phyloP scores from a whole-genome alignment of 2,329 filamentous ascomycete genomes.

The Clarireedia homoeocarpa region DNA sequence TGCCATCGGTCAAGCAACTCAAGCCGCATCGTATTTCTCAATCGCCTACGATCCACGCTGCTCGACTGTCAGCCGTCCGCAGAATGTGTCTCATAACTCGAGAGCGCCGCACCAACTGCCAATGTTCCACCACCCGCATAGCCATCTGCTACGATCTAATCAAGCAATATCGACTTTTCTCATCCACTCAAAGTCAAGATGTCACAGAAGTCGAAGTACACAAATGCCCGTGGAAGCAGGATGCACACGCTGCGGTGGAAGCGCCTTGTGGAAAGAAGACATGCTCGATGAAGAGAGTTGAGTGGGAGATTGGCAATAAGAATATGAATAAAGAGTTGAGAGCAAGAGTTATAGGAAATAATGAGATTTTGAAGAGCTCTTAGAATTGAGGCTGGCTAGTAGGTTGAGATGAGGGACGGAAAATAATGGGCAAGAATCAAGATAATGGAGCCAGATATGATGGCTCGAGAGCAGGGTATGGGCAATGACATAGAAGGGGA shows the following conservation, averaged over 20 bases:
- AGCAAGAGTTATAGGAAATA: background rate
- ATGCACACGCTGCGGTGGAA: background rate
- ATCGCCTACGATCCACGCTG: too few relatives aligned
- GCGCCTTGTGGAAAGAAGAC: background rate
- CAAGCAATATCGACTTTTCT: background rate
- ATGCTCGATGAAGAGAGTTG: background rate
- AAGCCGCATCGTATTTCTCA: too few relatives aligned
- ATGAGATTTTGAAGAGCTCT: background rate
- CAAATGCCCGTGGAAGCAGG: background rate
- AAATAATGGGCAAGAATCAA: background rate
- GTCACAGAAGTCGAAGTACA: background rate
- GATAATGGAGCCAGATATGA: too few relatives aligned
- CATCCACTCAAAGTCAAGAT: background rate
- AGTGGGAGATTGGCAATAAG: background rate
- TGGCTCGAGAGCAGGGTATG: too few relatives aligned
- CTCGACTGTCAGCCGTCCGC: background rate
- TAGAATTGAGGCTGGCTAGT: background rate
- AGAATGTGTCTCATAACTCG: conserved; percentile 2
- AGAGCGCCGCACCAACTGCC: background rate
- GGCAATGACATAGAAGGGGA: too few relatives aligned
- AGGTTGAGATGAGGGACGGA: background rate
- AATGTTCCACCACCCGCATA: background rate
- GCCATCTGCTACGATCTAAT: background rate
- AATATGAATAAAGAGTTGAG: background rate
- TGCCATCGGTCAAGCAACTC: too few relatives aligned